phyloP scores from a whole-genome alignment of 148 eudicot genomes.

The Fagopyrum tataricum region DNA sequence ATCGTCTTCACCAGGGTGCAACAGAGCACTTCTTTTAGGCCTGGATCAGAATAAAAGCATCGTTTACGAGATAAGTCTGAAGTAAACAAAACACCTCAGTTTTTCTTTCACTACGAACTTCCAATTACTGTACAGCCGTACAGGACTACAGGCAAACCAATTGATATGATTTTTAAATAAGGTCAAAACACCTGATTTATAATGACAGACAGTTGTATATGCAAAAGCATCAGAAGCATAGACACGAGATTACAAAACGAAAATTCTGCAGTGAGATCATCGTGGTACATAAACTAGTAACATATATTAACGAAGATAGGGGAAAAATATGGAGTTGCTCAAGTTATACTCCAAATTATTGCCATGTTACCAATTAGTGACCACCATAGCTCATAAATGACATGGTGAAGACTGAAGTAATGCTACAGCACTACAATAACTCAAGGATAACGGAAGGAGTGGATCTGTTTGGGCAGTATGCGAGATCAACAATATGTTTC shows the following conservation, averaged over 20 bases:
- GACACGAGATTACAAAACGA: not conserved
- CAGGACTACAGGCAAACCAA: not conserved
- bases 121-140: not conserved
- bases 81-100: not conserved
- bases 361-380: not conserved
- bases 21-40: conserved; percentile 77
- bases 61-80: not conserved
- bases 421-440: not conserved
- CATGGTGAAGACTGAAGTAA: not conserved
- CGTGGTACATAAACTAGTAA: not conserved
- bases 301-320: not conserved
- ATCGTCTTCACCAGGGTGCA: conserved; percentile 75
- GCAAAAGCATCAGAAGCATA: not conserved
- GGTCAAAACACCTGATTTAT: not conserved
- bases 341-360: not conserved
- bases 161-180: not conserved
- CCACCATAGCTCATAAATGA: not conserved
- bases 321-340: not conserved
- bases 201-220: not conserved
- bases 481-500: not conserved
- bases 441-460: not conserved
- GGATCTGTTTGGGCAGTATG: not conserved
- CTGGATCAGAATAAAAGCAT: conserved; percentile 34
- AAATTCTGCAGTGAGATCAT: not conserved
- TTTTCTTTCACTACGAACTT: conserved; percentile 1